phyloP scores from a whole-genome alignment of 371 early-diverging fungal species.

The Lichtheimia ornata region DNA sequence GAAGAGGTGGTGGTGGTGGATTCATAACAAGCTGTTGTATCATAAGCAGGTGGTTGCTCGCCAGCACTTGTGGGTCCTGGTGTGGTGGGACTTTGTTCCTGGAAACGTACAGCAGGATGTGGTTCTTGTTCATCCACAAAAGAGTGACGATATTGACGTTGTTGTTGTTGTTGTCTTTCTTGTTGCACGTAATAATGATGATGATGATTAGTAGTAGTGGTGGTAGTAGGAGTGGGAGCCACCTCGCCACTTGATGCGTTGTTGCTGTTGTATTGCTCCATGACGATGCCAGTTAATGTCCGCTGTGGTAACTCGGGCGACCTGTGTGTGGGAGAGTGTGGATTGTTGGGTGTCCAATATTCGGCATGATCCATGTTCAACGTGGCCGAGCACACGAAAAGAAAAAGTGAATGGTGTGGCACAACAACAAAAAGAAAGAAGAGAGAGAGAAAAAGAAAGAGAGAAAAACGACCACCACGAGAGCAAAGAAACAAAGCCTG shows the following conservation, averaged over 20 bases:
- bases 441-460: not conserved
- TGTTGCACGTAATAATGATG: constrained; percentile 1
- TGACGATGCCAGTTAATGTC: constrained; percentile 9
- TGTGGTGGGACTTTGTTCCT: not conserved
- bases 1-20: constrained; percentile 5
- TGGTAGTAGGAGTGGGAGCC: too few species aligned
- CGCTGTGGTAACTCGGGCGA: constrained; percentile 19
- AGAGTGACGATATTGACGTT: not conserved
- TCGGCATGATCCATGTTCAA: constrained; percentile 6
- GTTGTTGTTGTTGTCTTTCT: not conserved
- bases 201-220: too few species aligned
- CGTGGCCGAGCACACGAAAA: not conserved
- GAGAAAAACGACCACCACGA: not conserved
- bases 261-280: constrained; percentile 6
- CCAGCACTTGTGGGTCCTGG: not conserved
- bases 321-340: constrained; percentile 27
- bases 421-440: not conserved
- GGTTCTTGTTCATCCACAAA: not conserved
- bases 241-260: not conserved
- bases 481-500: not conserved
- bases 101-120: not conserved
- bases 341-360: constrained; percentile 8
- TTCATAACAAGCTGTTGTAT: too few species aligned
- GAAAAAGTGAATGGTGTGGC: not conserved
- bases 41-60: not conserved